Percentiles rank a stretch among this genome's conserved stretches.
These are phyloP conservation scores for Hypoxylon sp. DNA, from an alignment of 2,329 filamentous ascomycete species.

Conservation along the genomic window DNA sequence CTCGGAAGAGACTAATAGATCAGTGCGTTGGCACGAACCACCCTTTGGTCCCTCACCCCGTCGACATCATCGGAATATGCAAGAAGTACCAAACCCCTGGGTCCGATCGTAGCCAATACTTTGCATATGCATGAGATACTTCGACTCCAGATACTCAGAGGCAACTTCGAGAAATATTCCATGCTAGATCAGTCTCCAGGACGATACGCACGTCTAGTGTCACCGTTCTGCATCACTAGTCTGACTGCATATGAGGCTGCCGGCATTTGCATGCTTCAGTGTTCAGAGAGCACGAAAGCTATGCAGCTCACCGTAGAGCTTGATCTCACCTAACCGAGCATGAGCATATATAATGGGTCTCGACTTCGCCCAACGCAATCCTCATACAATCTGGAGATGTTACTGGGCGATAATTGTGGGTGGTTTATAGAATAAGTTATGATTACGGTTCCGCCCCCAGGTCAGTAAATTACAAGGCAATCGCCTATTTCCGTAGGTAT, in stretches of 20 bases:
- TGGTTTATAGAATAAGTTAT: neutral
- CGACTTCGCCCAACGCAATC: neutral
- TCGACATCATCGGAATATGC: constrained; percentile 12
- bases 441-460: too few relatives aligned
- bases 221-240: constrained; percentile 22
- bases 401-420: neutral
- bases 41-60: neutral
- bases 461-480: neutral
- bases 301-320: constrained; percentile 14
- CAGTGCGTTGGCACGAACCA: neutral
- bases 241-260: constrained; percentile 25
- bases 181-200: constrained; percentile 22
- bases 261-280: constrained; percentile 25
- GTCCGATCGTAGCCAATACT: constrained; percentile 2
- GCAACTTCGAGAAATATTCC: neutral
- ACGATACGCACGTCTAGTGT: constrained; percentile 20
- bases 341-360: neutral
- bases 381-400: neutral
- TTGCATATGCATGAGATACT: constrained; percentile 19
- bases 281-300: neutral
- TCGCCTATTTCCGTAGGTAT: neutral
- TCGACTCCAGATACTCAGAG: neutral
- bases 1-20: neutral
- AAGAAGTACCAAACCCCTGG: constrained; percentile 8
- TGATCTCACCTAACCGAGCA: neutral